Conservation (phyloP, 345 rosid species). For the thale cress (Arabidopsis thaliana) region DNA sequence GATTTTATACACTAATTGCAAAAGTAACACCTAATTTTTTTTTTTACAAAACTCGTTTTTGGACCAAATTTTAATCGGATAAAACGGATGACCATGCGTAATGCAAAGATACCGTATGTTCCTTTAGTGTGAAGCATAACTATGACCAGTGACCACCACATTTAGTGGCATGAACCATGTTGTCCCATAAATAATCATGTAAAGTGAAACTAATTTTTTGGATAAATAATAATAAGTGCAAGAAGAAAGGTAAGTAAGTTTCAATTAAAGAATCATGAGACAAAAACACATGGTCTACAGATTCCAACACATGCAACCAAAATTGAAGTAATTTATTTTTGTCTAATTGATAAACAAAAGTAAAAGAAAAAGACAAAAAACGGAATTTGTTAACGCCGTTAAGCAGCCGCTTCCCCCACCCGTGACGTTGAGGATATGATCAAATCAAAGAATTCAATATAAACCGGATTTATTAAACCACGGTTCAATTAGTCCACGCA, state of each 20-base stretch:
- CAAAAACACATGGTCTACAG: conserved; percentile 37
- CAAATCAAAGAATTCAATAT: not conserved
- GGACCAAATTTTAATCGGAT: conserved; percentile 8
- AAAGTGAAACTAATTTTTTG: not conserved
- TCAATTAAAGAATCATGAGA: not conserved
- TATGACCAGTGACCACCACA: conserved; percentile 36
- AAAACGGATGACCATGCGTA: conserved; percentile 21
- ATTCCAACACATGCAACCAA: conserved; percentile 30
- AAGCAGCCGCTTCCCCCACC: not conserved
- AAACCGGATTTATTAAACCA: not conserved
- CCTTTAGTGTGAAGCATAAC: conserved; percentile 41
- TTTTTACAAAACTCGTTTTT: not conserved
- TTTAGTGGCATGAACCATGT: conserved; percentile 30
- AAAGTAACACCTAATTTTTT: not conserved
- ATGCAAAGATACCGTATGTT: conserved; percentile 28
- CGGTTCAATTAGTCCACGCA: conserved; percentile 22
- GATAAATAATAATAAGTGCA: not conserved
- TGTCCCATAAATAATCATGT: conserved; percentile 30
- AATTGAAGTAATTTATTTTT: conserved; percentile 9
- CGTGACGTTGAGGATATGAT: conserved; percentile 10
- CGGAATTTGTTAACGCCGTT: conserved; percentile 22
- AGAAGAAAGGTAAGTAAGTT: conserved; percentile 5
- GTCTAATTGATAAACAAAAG: not conserved
- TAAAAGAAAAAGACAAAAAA: not conserved
- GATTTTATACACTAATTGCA: not conserved